phyloP scores from a whole-genome alignment of 1,284 basidiomycete species.

The Peniophora sp. region DNA sequence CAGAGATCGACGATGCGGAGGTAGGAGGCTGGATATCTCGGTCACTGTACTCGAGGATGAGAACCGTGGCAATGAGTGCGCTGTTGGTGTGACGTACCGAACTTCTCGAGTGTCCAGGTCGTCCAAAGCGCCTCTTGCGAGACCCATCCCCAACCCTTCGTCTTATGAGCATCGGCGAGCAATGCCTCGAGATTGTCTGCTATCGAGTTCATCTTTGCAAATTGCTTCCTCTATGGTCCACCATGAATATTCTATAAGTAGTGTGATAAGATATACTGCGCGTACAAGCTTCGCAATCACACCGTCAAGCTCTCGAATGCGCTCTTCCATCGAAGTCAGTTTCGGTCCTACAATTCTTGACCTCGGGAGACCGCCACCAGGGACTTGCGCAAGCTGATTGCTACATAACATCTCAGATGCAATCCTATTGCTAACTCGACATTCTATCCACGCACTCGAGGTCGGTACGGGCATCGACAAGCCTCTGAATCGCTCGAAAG shows the following conservation, averaged over 20 bases:
- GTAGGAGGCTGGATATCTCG: conserved; percentile 45
- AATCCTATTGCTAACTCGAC: not conserved
- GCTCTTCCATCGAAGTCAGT: conserved; percentile 57
- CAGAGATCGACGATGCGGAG: conserved; percentile 63
- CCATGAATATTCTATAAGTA: not conserved
- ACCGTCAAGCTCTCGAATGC: conserved; percentile 49
- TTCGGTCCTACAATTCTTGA: conserved; percentile 53
- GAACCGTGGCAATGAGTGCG: no score
- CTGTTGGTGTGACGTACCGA: conserved; percentile 53
- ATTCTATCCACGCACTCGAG: conserved; percentile 60
- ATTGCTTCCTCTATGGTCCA: conserved; percentile 51
- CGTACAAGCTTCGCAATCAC: conserved; percentile 59
- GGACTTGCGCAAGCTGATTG: conserved; percentile 52
- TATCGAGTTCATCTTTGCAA: conserved; percentile 50
- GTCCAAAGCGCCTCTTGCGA: conserved; percentile 64
- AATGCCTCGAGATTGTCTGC: conserved; percentile 58
- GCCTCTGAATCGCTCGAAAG: conserved; percentile 49
- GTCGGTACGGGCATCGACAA: conserved; percentile 70
- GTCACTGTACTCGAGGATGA: conserved; percentile 33
- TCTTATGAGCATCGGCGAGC: conserved; percentile 57
- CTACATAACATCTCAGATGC: conserved; percentile 24
- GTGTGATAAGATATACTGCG: not conserved
- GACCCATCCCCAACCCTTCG: conserved; percentile 64
- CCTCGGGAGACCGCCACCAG: conserved; percentile 42
- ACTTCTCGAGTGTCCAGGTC: conserved; percentile 73